These are phyloP conservation scores for Crepidotus variabilis DNA, from an alignment of 768 basidiomycete species.

Conservation along the genomic window DNA sequence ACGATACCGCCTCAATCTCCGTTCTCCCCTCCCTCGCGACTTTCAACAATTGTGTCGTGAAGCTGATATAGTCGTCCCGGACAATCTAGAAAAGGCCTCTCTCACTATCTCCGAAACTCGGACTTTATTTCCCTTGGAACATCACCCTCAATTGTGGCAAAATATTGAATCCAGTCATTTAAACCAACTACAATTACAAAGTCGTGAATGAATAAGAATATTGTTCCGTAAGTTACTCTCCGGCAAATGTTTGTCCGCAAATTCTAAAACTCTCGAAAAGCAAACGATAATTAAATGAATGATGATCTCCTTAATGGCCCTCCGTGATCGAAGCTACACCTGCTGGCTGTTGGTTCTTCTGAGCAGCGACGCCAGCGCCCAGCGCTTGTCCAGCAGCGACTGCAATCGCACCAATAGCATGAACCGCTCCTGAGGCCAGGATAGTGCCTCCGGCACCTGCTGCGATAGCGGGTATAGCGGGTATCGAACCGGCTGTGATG, in stretches of 20 bases:
- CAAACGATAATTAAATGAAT: not conserved
- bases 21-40: constrained; percentile 54
- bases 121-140: not conserved
- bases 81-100: not conserved
- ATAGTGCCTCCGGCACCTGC: constrained; percentile 70
- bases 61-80: constrained; percentile 35
- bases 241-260: not conserved
- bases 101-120: constrained; percentile 1
- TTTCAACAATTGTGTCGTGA: constrained; percentile 50
- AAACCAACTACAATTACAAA: no score
- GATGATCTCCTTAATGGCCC: constrained; percentile 1
- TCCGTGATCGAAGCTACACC: constrained; percentile 4
- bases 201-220: no score
- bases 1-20: constrained; percentile 48
- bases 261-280: not conserved
- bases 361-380: constrained; percentile 29
- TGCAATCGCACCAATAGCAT: constrained; percentile 77
- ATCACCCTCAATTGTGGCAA: no score
- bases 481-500: constrained; percentile 74
- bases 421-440: constrained; percentile 68
- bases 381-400: constrained; percentile 62
- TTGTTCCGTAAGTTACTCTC: no score
- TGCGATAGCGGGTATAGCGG: constrained; percentile 64
- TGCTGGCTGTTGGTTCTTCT: constrained; percentile 19
- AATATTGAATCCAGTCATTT: no score